Percentiles rank a stretch among this genome's conserved stretches.
Conservation (phyloP, 2,329 filamentous ascomycete species). For the Hymenoscyphus linearis region DNA sequence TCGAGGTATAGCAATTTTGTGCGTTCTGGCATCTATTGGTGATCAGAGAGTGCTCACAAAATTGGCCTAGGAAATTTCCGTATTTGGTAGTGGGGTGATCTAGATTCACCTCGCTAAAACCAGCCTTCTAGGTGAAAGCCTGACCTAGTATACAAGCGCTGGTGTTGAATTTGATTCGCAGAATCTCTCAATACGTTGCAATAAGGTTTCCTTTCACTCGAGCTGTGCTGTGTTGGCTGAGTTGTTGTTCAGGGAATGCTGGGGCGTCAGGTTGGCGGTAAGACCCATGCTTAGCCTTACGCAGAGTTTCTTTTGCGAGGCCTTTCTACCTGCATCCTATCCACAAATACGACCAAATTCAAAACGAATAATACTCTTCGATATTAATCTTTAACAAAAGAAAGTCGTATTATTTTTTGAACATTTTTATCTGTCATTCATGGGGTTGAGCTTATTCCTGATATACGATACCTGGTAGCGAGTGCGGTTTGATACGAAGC, state of each 20-base stretch:
- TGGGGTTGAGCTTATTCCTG: too few species aligned
- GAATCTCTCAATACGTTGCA: neutral
- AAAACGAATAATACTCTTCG: neutral
- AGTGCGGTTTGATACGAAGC: neutral
- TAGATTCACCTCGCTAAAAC: neutral
- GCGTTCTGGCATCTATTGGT: neutral
- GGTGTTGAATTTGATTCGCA: neutral
- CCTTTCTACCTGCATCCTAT: neutral
- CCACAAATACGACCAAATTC: neutral
- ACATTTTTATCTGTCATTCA: neutral
- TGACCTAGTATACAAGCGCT: neutral
- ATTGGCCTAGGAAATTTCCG: neutral
- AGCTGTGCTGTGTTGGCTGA: neutral
- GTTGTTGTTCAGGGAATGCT: neutral
- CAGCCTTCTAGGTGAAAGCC: too few species aligned
- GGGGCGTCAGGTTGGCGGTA: neutral
- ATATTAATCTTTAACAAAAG: neutral
- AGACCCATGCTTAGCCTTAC: neutral
- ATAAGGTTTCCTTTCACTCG: neutral
- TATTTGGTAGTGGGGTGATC: neutral
- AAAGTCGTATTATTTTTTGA: neutral
- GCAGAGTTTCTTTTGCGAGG: neutral
- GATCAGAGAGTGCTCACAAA: neutral
- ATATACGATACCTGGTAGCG: too few species aligned
- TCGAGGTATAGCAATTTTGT: slow-evolving; percentile 4